Percentiles rank a stretch among this genome's conserved stretches.
phyloP scores from a whole-genome alignment of 2,329 filamentous ascomycete species.

The Colletotrichum sojae region DNA sequence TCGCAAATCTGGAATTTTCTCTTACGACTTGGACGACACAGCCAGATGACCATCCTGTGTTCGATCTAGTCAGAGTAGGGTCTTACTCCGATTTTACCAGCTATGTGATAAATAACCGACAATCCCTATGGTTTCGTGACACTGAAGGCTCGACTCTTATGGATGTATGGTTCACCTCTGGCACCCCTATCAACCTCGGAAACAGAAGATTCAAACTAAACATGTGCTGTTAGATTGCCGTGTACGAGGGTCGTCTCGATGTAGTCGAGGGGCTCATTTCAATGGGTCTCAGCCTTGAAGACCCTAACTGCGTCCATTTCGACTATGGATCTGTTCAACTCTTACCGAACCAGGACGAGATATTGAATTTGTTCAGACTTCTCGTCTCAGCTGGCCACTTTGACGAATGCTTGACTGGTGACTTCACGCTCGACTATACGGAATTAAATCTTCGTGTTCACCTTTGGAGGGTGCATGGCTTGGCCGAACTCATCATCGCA shows the following conservation, averaged over 20 bases:
- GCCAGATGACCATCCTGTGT: not conserved
- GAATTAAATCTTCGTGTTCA: no score
- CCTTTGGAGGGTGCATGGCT: not conserved
- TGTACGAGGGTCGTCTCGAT: not conserved
- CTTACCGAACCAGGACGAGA: not conserved
- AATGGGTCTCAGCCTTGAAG: not conserved
- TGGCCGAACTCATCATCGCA: not conserved
- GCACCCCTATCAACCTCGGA: no score
- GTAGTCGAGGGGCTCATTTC: not conserved
- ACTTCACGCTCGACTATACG: not conserved
- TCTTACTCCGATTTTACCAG: accelerated
- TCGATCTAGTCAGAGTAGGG: accelerated
- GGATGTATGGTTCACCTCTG: not conserved
- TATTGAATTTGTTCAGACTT: not conserved
- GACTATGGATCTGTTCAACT: not conserved
- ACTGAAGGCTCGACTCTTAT: not conserved
- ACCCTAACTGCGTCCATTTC: not conserved
- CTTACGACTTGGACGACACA: conserved; percentile 6
- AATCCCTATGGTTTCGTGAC: not conserved
- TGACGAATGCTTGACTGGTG: not conserved
- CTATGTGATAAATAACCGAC: not conserved
- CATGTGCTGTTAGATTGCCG: not conserved
- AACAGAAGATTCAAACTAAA: no score
- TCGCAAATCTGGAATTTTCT: not conserved
- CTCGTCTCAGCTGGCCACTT: not conserved